Percentiles rank a stretch among this genome's conserved stretches.
Conservation (phyloP, 345 rosid species). For the Brassica juncea region DNA sequence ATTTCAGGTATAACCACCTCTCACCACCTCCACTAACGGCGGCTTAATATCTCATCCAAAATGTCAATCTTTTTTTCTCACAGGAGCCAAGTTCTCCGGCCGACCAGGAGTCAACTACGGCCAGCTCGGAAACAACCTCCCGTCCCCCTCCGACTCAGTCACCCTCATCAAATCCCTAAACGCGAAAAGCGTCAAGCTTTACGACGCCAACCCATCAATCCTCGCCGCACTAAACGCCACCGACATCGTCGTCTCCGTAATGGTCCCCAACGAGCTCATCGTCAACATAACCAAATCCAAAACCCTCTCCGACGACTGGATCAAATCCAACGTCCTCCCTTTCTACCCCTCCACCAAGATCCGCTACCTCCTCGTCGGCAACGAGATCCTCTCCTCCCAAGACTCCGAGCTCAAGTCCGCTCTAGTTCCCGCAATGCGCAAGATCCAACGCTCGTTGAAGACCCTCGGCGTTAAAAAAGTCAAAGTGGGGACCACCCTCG, state of each 20-base stretch:
- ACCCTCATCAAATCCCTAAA: constrained; percentile 53
- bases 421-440: constrained; percentile 85
- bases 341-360: constrained; percentile 63
- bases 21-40: background rate
- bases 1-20: constrained; percentile 37
- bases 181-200: constrained; percentile 67
- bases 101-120: constrained; percentile 79
- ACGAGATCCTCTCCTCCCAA: constrained; percentile 62
- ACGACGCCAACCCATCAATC: constrained; percentile 67
- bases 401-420: constrained; percentile 46
- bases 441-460: constrained; percentile 56
- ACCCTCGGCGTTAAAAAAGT: constrained; percentile 48
- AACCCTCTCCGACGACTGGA: constrained; percentile 63
- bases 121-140: constrained; percentile 71
- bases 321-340: constrained; percentile 53
- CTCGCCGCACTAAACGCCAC: constrained; percentile 57
- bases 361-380: constrained; percentile 86
- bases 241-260: constrained; percentile 60
- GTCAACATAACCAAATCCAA: constrained; percentile 49
- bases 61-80: background rate
- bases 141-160: constrained; percentile 51
- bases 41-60: background rate
- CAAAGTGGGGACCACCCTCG: constrained; percentile 78
- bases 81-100: constrained; percentile 58
- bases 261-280: constrained; percentile 69